Evolutionary conservation across 306 rosid species (phyloP).

Genomic region (Fagus sylvatica): DNA sequence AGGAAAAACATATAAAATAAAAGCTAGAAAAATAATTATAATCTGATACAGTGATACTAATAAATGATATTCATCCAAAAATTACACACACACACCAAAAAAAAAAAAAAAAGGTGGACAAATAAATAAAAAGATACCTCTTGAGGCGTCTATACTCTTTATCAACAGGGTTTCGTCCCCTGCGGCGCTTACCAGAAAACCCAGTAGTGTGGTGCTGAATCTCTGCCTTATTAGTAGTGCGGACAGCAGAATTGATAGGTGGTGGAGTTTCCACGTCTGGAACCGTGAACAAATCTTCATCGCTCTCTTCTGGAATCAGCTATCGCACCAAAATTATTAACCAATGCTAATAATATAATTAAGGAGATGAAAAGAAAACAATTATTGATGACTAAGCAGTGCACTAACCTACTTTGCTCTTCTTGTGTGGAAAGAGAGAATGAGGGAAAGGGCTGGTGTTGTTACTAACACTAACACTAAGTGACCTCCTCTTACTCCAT

Average conservation of each 20-base stretch:
- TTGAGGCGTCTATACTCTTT: slow-evolving; percentile 63
- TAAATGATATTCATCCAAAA: background rate
- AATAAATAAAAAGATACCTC: slow-evolving; percentile 36
- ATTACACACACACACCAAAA: background rate
- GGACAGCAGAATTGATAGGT: slow-evolving; percentile 14
- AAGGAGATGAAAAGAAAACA: background rate
- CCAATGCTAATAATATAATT: background rate
- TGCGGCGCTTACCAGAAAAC: slow-evolving; percentile 41
- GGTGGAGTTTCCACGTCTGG: slow-evolving; percentile 48
- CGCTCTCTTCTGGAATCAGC: slow-evolving; percentile 48
- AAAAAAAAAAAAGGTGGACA: background rate
- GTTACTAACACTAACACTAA: background rate
- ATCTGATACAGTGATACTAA: too few species aligned
- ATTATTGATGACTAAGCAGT: background rate
- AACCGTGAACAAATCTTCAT: slow-evolving; percentile 65
- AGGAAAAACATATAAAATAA: too few species aligned
- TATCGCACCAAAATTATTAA: background rate
- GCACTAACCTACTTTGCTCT: slow-evolving; percentile 43
- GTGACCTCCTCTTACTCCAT: too few species aligned
- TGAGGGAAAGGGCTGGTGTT: slow-evolving; percentile 2
- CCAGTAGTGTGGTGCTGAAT: slow-evolving; percentile 16
- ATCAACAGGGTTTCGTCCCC: slow-evolving; percentile 59
- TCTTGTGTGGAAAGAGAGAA: slow-evolving; percentile 23
- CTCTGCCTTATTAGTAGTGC: slow-evolving; percentile 10
- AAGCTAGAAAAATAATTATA: too few species aligned